Evolutionary conservation across 495 filamentous ascomycete species (phyloP), one percentile per base, ranked within the genome.

Genomic region (Hypoxylon fuscum): DNA sequence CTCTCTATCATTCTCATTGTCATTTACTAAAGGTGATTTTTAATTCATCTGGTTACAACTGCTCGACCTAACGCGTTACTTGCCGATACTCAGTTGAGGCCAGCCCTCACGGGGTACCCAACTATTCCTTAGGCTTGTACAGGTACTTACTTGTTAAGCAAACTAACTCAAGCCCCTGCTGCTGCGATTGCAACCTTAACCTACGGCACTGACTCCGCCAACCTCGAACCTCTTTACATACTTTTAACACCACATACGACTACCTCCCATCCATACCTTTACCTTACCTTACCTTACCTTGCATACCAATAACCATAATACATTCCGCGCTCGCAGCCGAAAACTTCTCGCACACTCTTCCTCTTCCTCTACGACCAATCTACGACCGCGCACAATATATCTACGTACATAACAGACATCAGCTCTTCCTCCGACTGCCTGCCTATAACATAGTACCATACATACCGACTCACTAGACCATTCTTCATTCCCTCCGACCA

Each of bases 91-190:
- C 52, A 25, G 63, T 66, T 52, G 57, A 61, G 63, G 63, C 51
- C 34, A 66, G 63, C 52, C 56, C 63, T 65, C 55, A 57, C 56
- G 34, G 57, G 63, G 56, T 37, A 66, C 57, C 56, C 47, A 48
- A 61, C 46, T 46, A 60, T 50, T 18, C 15, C 4, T 40, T 20
- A 10, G 15, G 7, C 37, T 7, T 40, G 17, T n/a, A 45, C 42
- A 52, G 60, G 23, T 38, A 37, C 46, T 48, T 60, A 52, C 43
- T 46, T 15, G 9, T 44, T 27, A 23, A 11, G 1, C 23, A 4
- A 5, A 22, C 41, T 2, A 31, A 27, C 18, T n/a, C 22, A 35
- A 44, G 34, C 23, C 56, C 46, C 17, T 63, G 45, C 22, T 63
- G 45, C 22, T 46, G 46, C 35, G 44, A 48, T 37, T 64, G 54